Evolutionary conservation across 495 filamentous ascomycete genomes (phyloP), one percentile per base, ranked within the genome.

Genomic region (Elasticomyces elasticus): DNA sequence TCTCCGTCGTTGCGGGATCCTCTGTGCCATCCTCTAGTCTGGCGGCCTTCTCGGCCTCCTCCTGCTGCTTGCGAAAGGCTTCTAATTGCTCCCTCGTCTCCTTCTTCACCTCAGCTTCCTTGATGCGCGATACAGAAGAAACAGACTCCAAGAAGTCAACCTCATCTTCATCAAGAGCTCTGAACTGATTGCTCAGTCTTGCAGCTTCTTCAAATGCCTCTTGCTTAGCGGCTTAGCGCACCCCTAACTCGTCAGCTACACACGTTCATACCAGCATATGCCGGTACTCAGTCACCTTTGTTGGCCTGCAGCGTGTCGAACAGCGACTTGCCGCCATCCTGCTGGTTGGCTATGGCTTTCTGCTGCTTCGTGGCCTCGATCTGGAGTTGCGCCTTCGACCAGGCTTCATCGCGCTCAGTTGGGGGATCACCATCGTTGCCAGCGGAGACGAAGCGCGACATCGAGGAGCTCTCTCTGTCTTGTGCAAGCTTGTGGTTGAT

Each of bases 281-380:
- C 25, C 7, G 25, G 6, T 10, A 23, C 5, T 17, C 23, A 49
- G 50, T 41, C 72, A 94, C 89, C 89, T 81, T 97, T 97, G 66
- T 97, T 97, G 51, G 84, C 86, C 71, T 97, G 83, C 46, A 98
- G 69, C 5, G 91, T 79, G 44, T 95, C 92, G 66, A 74, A 98
- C 33, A 98, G 74, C 45, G 81, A 85, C 72, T 82, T 86, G 19
- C 85, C 84, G 13, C 70, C 76, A 43, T 78, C 70, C 55, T 81
- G 78, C 44, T 72, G 68, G 30, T 74, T 74, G 10, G 33, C 11
- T 37, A 74, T 66, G 31, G 63, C 49, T 38, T 62, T 62, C 9
- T 71, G 64, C 55, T 79, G 74, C 42, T 76, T 75, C 43, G 77
- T 76, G 51, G 78, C 80, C 61, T 94, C 89, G 12, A 96, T 73